These are phyloP conservation scores for Nakazawaea pomicola DNA, from an alignment of 805 yeast species.

Conservation along the genomic window DNA sequence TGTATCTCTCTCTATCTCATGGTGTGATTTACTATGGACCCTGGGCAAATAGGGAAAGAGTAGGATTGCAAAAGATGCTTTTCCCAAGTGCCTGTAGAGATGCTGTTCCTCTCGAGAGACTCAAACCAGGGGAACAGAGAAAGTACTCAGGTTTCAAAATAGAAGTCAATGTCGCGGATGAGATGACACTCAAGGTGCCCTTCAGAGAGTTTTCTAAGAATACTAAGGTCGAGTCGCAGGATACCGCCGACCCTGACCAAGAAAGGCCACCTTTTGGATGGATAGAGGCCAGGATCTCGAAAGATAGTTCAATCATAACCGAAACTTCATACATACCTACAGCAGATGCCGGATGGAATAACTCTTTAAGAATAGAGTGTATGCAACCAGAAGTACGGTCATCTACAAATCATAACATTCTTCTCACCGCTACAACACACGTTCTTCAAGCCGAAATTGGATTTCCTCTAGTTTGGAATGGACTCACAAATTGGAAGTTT, in stretches of 20 bases:
- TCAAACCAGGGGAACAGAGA: slow-evolving; percentile 48
- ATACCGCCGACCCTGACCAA: slow-evolving; percentile 21
- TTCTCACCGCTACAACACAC: slow-evolving; percentile 60
- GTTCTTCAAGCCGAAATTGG: slow-evolving; percentile 51
- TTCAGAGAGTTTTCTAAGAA: slow-evolving; percentile 83
- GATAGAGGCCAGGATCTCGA: slow-evolving; percentile 67
- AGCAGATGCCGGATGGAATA: slow-evolving; percentile 47
- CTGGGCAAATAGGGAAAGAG: slow-evolving; percentile 88
- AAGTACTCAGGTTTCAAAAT: slow-evolving; percentile 52
- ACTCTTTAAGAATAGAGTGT: slow-evolving; percentile 40
- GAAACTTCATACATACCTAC: slow-evolving; percentile 50
- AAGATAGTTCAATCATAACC: slow-evolving; percentile 44
- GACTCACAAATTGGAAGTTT: slow-evolving; percentile 64
- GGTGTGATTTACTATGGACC: slow-evolving; percentile 86
- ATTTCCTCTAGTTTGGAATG: slow-evolving; percentile 83
- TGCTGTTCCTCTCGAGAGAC: slow-evolving; percentile 23
- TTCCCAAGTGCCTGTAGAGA: slow-evolving; percentile 67
- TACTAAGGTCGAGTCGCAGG: slow-evolving; percentile 18
- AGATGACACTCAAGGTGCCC: slow-evolving; percentile 69
- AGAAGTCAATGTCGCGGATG: slow-evolving; percentile 56
- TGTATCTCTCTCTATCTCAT: slow-evolving; percentile 51
- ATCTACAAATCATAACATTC: slow-evolving; percentile 83
- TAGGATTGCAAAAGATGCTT: slow-evolving; percentile 55
- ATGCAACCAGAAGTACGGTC: slow-evolving; percentile 61
- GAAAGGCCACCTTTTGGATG: slow-evolving; percentile 74